Evolutionary conservation across 768 basidiomycete genomes (phyloP), one percentile per base, ranked within the genome.

Genomic region (Russula olivacea): DNA sequence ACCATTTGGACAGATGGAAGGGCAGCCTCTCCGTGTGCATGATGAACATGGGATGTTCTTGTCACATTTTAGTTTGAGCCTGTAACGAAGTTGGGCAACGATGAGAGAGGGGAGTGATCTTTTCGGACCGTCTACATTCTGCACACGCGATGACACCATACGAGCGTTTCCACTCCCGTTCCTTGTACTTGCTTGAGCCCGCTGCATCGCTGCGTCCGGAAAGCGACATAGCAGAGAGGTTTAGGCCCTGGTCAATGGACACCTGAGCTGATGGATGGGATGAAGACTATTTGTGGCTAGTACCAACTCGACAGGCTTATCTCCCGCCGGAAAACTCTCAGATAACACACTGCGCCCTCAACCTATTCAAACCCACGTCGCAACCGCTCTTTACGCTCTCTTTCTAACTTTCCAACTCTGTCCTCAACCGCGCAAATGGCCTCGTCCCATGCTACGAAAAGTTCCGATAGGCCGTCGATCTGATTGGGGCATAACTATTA

Each of bases 361-460:
- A 30, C 15, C 30, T 70, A 79, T 59, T 80, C 83, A 32, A 86
- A 79, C 5, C 90, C 90, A 30, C 90, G 74, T 30, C 83, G 81
- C 63, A 73, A 76, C 57, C 82, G 78, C 70, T 88, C 87, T 14
- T 77, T 79, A 63, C 77, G 79, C 48, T 86, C 83, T 60, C 80
- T 80, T 70, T 91, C 88, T 58, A 89, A 69, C 41, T 74, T 77
- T 30, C 74, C 74, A 7, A 85, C 72, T 56, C 81, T 81, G 59
- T 81, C 80, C 70, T 92, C 90, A 4, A 84, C 80, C 50, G 82
- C 83, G n/a, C 80, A 78, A 11, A 92, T 73, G 0, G 85, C 80
- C 61, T 92, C 89, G 66, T 93, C 89, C 91, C 91, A 93, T 15
- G 82, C 82, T 8, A 93, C 87, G 64, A 93, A 93, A 23, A 93